A percentile compares a stretch with the other conserved stretches of the same genome.
Conservation (phyloP, 805 yeast genomes). For the Cyberlindnera mycetangii region DNA sequence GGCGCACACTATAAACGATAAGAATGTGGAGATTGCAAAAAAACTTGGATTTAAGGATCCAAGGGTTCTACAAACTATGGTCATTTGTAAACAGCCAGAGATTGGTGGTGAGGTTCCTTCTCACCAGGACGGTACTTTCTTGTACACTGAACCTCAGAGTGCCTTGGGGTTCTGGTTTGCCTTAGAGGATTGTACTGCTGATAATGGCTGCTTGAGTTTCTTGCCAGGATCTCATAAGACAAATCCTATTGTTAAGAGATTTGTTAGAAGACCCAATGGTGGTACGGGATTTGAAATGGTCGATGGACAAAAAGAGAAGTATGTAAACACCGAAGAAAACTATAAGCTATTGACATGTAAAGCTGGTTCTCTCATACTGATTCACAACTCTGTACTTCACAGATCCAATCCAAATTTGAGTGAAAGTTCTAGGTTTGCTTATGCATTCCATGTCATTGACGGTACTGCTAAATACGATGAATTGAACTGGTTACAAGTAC, state of each 20-base stretch:
- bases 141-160: conserved; percentile 66
- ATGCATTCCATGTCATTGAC: conserved; percentile 78
- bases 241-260: conserved; percentile 55
- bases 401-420: conserved; percentile 63
- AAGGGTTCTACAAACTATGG: conserved; percentile 73
- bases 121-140: conserved; percentile 73
- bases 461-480: conserved; percentile 60
- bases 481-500: conserved; percentile 76
- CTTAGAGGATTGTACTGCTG: conserved; percentile 62
- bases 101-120: conserved; percentile 73
- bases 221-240: conserved; percentile 69
- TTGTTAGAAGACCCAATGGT: conserved; percentile 56
- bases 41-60: conserved; percentile 60
- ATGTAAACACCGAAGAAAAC: conserved; percentile 31
- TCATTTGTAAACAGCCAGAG: conserved; percentile 74
- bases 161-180: conserved; percentile 85
- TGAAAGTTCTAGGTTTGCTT: conserved; percentile 61
- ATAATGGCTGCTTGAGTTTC: conserved; percentile 68
- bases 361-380: conserved; percentile 69
- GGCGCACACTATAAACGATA: conserved; percentile 47
- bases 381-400: conserved; percentile 70
- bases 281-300: conserved; percentile 58
- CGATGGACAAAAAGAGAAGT: conserved; percentile 27
- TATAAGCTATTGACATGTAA: conserved; percentile 57
- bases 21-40: conserved; percentile 48